Base-by-base conservation (phyloP, 768 basidiomycete species). In the Mycena venus region DNA sequence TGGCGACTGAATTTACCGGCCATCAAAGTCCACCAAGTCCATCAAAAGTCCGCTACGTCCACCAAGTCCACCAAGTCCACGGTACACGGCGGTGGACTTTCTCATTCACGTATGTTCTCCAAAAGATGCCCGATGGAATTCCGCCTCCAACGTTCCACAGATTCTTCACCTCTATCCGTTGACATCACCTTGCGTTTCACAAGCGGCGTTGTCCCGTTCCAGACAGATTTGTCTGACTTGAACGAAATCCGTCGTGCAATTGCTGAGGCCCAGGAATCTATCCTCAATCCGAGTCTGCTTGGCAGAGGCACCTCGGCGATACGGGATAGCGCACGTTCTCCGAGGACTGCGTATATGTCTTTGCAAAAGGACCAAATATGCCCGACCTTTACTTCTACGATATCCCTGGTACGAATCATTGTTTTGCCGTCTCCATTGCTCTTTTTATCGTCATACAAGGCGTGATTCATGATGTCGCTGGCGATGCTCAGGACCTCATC, bases 71-170 rank as follows among this genome's bases (percentile, higher is more conserved):
- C n/a, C n/a, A n/a, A n/a, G n/a, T n/a, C n/a, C n/a, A n/a, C n/a
- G n/a, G n/a, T n/a, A n/a, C n/a, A n/a, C n/a, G n/a, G n/a, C n/a
- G n/a, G n/a, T n/a, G n/a, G n/a, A n/a, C n/a, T n/a, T n/a, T n/a
- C n/a, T n/a, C n/a, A n/a, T n/a, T n/a, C n/a, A n/a, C n/a, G n/a
- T n/a, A n/a, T n/a, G n/a, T n/a, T n/a, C n/a, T n/a, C n/a, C n/a
- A n/a, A n/a, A n/a, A n/a, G 69, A 56, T 70, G 69, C 25, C 69
- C 69, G 1, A 70, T 70, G 69, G 69, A 70, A 44, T 70, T 70
- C 23, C 61, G 69, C 51, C 60, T 63, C 32, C 61, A 70, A 42
- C 60, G 63, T 51, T 70, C 59, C 49, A 21, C 49, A 10, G 51
- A 38, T 44, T 56, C 69, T 10, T 23, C 59, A 21, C 19, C 55